phyloP scores from a whole-genome alignment of 768 basidiomycete species.

The Macrolepiota albuminosa region DNA sequence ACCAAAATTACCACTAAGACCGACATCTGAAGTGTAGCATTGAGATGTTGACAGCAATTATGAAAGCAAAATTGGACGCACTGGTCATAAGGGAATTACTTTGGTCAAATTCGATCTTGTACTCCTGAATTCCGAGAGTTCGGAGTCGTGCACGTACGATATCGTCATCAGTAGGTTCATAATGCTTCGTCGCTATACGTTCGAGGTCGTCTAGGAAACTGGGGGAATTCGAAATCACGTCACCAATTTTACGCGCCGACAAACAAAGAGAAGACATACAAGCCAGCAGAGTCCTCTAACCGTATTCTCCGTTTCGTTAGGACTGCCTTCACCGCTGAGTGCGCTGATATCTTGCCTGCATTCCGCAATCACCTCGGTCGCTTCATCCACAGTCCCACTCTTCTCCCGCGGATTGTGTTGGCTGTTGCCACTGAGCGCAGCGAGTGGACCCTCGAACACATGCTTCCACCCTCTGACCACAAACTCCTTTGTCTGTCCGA shows the following conservation, averaged over 20 bases:
- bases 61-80: neutral
- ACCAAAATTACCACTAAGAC: slow-evolving; percentile 25
- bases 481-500: slow-evolving; percentile 14
- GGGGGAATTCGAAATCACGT: too few relatives aligned
- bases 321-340: too few relatives aligned
- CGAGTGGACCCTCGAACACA: too few relatives aligned
- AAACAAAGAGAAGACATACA: too few relatives aligned
- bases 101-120: slow-evolving; percentile 49
- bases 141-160: slow-evolving; percentile 65
- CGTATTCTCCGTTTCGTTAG: too few relatives aligned
- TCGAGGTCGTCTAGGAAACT: slow-evolving; percentile 64
- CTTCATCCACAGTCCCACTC: too few relatives aligned
- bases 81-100: slow-evolving; percentile 18
- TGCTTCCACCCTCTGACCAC: slow-evolving; percentile 19
- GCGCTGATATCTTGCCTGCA: too few relatives aligned
- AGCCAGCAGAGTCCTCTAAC: too few relatives aligned
- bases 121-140: slow-evolving; percentile 68
- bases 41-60: neutral
- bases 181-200: slow-evolving; percentile 49
- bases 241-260: too few relatives aligned
- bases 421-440: too few relatives aligned
- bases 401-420: too few relatives aligned
- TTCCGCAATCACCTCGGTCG: too few relatives aligned
- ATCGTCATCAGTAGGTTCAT: slow-evolving; percentile 58
- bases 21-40: slow-evolving; percentile 6